Percentiles rank a stretch among this genome's conserved stretches.
Conservation (phyloP, 1,284 basidiomycete genomes). For the Mycosarcoma mackinlayi region DNA sequence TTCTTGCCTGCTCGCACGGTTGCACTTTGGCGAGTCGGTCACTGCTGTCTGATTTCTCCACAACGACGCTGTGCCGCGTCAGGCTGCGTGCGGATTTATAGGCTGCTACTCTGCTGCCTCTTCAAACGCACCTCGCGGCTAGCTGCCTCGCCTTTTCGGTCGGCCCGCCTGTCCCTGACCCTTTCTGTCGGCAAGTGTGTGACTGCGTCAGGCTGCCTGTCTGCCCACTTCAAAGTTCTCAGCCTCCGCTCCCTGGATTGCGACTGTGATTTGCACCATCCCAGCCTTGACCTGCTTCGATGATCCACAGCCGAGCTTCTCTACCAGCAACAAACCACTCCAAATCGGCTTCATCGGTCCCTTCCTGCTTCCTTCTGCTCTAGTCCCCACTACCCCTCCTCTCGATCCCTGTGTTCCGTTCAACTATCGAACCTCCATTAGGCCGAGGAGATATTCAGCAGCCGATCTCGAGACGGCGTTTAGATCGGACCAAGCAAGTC, state of each 20-base stretch:
- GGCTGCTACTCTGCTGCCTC: too few species aligned
- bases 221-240: too few species aligned
- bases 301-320: not conserved
- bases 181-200: too few species aligned
- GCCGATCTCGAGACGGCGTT: too few species aligned
- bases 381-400: not conserved
- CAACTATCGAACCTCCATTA: too few species aligned
- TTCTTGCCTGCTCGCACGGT: slow-evolving; percentile 1
- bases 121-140: too few species aligned
- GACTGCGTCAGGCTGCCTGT: too few species aligned
- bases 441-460: too few species aligned
- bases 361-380: not conserved
- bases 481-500: not conserved
- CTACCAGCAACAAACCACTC: not conserved
- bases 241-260: not conserved
- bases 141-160: slow-evolving; percentile 1
- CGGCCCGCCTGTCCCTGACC: slow-evolving; percentile 2
- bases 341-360: not conserved
- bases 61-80: not conserved
- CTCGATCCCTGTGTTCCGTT: not conserved
- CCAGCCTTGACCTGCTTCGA: too few species aligned
- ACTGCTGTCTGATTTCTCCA: too few species aligned
- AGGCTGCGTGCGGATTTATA: too few species aligned
- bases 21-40: too few species aligned
- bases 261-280: not conserved